Evolutionary conservation across 768 basidiomycete species (phyloP), one percentile per base, ranked within the genome.

Genomic region (Tricholoma terreum): DNA sequence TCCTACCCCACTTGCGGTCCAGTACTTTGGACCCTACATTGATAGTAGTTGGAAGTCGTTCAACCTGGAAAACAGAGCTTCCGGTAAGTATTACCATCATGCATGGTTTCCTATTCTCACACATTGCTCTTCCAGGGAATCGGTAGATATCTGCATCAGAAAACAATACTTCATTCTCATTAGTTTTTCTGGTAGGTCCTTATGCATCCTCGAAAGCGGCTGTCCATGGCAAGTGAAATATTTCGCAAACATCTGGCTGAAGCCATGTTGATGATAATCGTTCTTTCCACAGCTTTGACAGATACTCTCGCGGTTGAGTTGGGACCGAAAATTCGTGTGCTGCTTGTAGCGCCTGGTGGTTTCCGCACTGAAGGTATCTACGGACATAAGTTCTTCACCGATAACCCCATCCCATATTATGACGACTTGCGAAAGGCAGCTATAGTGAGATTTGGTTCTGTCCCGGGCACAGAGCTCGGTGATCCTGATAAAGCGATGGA

Each of bases 201-300:
- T 85, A 86, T 63, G 70, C 75, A 1, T 73, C 83, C 4, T 85
- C 84, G 2, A 87, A 87, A 67, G 84, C 83, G 14, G 85, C 85
- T 11, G 65, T 85, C 12, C 83, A 80, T 57, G 77, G 84, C 83
- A 64, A 60, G 71, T 57, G 8, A 22, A 53, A 14, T 14, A 49
- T 52, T 2, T 50, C 12, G 49, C 19, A n/a, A 33, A 33, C 36
- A 27, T 38, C 5, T 27, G 24, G 24, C n/a, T n/a, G n/a, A n/a
- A n/a, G n/a, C n/a, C n/a, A n/a, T 27, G 4, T 7, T 43, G 15
- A 12, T 55, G 42, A 48, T 11, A 45, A 12, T 10, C 7, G 34
- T 50, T 57, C 34, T 10, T 42, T 12, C 21, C 17, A 31, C 50
- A 84, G 84, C 82, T n/a, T 64, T 86, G 24, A 76, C 79, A 5